These are phyloP conservation scores for Catenaria anguillulae DNA, from an alignment of 371 early-diverging fungal species.

Conservation along the genomic window DNA sequence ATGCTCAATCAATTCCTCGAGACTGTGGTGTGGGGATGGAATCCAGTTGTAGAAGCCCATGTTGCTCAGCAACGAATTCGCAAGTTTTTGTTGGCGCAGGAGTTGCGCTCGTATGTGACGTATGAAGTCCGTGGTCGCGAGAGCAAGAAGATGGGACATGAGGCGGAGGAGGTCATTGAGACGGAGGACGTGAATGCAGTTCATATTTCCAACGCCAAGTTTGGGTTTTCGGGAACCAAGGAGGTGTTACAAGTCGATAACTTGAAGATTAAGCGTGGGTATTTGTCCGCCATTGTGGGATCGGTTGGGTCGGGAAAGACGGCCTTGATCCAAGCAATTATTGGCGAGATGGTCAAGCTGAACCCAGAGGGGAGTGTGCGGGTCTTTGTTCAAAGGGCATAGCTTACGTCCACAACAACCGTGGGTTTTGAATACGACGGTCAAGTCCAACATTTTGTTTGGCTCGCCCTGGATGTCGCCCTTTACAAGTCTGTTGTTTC, in stretches of 20 bases:
- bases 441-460: constrained; percentile 40
- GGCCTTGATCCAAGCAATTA: constrained; percentile 19
- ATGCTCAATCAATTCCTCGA: constrained; percentile 16
- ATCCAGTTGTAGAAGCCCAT: no score
- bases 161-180: no score
- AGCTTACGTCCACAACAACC: constrained; percentile 31
- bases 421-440: constrained; percentile 33
- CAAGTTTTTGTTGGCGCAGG: no score
- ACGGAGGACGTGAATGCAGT: no score
- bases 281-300: constrained; percentile 3
- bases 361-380: no score
- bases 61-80: no score
- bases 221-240: neutral
- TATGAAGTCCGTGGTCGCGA: no score
- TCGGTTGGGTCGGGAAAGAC: constrained; percentile 8
- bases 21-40: no score
- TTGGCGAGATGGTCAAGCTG: constrained; percentile 14
- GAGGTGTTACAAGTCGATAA: neutral
- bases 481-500: constrained; percentile 25
- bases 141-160: no score
- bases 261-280: neutral
- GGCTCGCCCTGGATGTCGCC: constrained; percentile 26
- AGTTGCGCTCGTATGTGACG: no score
- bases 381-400: no score
- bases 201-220: neutral